Evolutionary conservation across 352 stramenopile genomes (phyloP).

Genomic region (Phytophthora meadii): DNA sequence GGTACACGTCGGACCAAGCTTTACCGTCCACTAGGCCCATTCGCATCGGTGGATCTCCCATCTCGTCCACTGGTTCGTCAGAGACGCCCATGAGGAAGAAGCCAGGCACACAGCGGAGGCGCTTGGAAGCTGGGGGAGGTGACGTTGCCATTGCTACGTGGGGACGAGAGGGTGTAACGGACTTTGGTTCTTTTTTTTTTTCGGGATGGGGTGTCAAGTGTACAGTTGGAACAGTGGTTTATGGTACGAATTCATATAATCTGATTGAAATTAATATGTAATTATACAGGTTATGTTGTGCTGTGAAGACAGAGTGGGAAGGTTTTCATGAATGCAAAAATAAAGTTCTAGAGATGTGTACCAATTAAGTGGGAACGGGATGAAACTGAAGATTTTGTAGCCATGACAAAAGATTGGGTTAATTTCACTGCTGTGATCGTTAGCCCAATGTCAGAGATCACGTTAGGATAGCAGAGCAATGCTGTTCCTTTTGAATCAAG

Average conservation of each 20-base stretch:
- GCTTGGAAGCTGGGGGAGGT: background rate
- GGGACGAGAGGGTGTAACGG: slow-evolving; percentile 20
- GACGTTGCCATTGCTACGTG: slow-evolving; percentile 18
- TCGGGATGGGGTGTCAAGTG: background rate
- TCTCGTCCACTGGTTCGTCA: slow-evolving; percentile 41
- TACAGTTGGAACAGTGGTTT: too few relatives aligned
- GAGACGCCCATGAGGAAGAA: slow-evolving; percentile 56
- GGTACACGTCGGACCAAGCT: slow-evolving; percentile 47
- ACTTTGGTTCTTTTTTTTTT: slow-evolving; percentile 25
- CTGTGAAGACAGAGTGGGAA: too few relatives aligned
- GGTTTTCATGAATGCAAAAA: too few relatives aligned
- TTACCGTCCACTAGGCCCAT: slow-evolving; percentile 55
- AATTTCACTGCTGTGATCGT: too few relatives aligned
- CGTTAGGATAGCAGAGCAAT: too few relatives aligned
- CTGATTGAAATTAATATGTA: too few relatives aligned
- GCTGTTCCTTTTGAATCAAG: too few relatives aligned
- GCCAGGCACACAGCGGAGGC: slow-evolving; percentile 42
- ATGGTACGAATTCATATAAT: too few relatives aligned
- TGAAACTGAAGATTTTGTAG: slow-evolving; percentile 10
- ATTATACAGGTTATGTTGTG: too few relatives aligned
- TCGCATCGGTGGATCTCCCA: slow-evolving; percentile 39
- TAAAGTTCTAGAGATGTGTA: background rate
- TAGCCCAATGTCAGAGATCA: too few relatives aligned
- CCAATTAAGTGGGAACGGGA: slow-evolving; percentile 1
- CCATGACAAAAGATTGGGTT: background rate